Evolutionary conservation across 148 eudicot genomes (phyloP), one percentile per base, ranked within the genome.

Genomic region (Drosera capensis): DNA sequence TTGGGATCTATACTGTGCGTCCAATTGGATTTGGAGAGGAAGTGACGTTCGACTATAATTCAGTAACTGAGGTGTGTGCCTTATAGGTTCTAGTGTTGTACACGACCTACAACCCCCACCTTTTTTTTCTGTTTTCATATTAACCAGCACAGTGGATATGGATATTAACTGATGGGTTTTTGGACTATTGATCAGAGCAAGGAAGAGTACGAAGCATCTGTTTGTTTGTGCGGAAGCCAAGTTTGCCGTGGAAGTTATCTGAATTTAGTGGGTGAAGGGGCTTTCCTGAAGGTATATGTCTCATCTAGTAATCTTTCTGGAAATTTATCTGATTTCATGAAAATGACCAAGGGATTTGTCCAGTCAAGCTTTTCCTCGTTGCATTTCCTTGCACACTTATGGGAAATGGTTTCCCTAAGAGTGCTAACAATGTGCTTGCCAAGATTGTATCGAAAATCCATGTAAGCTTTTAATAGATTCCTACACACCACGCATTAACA

Each of bases 181-280:
- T 53, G 48, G 20, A 53, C 31, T 59, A 14, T 56, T 14, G 25
- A 47, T 26, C 86, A 88, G 97, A 88, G 97, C 52, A 88, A 84
- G 74, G 94, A 83, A 63, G 97, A 88, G 64, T 80, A 88, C 49
- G 97, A 88, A 68, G 86, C 97, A 20, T 80, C 97, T 26, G 92
- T 88, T 57, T 88, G 97, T 66, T 75, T 88, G 55, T 88, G 97
- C 40, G 97, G 97, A 35, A 83, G 88, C 71, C 94, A 83, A 66
- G 92, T 83, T 61, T 88, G 97, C 67, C 97, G 97, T 60, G 97
- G 97, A 55, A 88, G 97, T 74, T 88, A 83, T 56, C 71, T 88
- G 49, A 88, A 83, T 69, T 65, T 88, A 36, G 78, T 79, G 2
- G 97, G 97, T 43, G 94, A 88, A 73, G 94, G 92, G 52, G 94